These are phyloP conservation scores for Fusarium setosum DNA, from an alignment of 2,329 filamentous ascomycete genomes.

Conservation along the genomic window DNA sequence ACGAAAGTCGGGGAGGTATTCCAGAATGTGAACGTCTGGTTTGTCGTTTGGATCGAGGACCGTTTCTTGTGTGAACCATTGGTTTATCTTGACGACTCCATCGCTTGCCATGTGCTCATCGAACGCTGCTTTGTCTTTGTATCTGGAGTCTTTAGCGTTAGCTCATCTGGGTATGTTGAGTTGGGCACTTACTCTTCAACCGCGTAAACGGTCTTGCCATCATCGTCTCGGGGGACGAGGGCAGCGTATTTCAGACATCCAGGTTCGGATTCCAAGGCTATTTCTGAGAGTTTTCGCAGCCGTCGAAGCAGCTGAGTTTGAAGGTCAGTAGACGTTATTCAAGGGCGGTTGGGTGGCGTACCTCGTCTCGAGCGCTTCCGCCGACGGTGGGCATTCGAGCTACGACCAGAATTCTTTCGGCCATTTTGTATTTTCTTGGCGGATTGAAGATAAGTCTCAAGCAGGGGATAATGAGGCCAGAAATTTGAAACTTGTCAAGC, in stretches of 20 bases:
- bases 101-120: constrained; percentile 39
- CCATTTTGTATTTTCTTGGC: constrained; percentile 1
- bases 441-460: neutral
- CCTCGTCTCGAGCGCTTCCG: constrained; percentile 8
- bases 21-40: constrained; percentile 28
- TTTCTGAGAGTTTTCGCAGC: constrained; percentile 1
- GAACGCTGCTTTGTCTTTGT: constrained; percentile 38
- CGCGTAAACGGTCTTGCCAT: constrained; percentile 39
- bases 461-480: neutral
- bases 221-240: constrained; percentile 41
- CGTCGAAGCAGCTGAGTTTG: constrained; percentile 8
- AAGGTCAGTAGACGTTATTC: neutral
- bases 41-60: constrained; percentile 19
- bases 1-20: constrained; percentile 35
- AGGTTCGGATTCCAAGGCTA: neutral
- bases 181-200: constrained; percentile 40
- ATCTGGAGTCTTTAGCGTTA: constrained; percentile 23
- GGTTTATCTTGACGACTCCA: constrained; percentile 31
- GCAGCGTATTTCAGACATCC: constrained; percentile 38
- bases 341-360: neutral
- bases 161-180: neutral
- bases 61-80: constrained; percentile 33
- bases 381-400: constrained; percentile 10
- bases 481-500: neutral
- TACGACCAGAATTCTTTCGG: constrained; percentile 5